Percentiles rank a stretch among this genome's conserved stretches.
Evolutionary conservation across 2,329 filamentous ascomycete genomes (phyloP).

Genomic region (Sporothrix protearum): DNA sequence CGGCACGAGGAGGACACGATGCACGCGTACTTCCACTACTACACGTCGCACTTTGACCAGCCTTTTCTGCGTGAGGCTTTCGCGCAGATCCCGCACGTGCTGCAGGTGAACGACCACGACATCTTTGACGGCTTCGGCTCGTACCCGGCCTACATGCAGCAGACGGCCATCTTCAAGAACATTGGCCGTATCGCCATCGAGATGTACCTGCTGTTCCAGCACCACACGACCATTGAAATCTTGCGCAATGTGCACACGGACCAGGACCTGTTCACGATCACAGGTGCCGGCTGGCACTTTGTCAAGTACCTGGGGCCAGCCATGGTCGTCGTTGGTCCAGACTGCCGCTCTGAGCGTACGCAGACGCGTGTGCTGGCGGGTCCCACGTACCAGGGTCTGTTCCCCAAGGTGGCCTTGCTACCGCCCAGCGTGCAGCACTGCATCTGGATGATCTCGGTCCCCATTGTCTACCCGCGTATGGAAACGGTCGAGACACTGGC

Average conservation of each 20-base stretch:
- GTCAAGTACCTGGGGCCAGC: slow-evolving; percentile 93
- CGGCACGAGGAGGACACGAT: slow-evolving; percentile 92
- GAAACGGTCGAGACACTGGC: slow-evolving; percentile 90
- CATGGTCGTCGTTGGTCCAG: slow-evolving; percentile 82
- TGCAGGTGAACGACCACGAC: slow-evolving; percentile 94
- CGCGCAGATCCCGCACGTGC: slow-evolving; percentile 90
- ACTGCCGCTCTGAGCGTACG: slow-evolving; percentile 87
- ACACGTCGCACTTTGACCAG: slow-evolving; percentile 97
- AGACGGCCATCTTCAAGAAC: slow-evolving; percentile 96
- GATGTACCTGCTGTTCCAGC: slow-evolving; percentile 97
- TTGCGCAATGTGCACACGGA: slow-evolving; percentile 86
- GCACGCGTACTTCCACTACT: slow-evolving; percentile 98
- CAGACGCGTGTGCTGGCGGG: slow-evolving; percentile 91
- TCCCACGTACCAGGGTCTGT: slow-evolving; percentile 93
- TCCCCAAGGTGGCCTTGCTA: slow-evolving; percentile 88
- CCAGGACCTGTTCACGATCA: slow-evolving; percentile 90
- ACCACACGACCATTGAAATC: slow-evolving; percentile 92
- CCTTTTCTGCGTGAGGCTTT: slow-evolving; percentile 91
- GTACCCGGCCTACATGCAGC: slow-evolving; percentile 98
- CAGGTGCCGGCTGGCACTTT: slow-evolving; percentile 97
- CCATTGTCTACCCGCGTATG: slow-evolving; percentile 82
- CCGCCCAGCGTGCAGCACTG: slow-evolving; percentile 94
- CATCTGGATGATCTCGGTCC: slow-evolving; percentile 91
- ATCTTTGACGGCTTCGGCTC: slow-evolving; percentile 99
- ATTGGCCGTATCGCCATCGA: slow-evolving; percentile 93